Base-by-base conservation (phyloP, 2,329 filamentous ascomycete species). In the Verticillium isaacii region DNA sequence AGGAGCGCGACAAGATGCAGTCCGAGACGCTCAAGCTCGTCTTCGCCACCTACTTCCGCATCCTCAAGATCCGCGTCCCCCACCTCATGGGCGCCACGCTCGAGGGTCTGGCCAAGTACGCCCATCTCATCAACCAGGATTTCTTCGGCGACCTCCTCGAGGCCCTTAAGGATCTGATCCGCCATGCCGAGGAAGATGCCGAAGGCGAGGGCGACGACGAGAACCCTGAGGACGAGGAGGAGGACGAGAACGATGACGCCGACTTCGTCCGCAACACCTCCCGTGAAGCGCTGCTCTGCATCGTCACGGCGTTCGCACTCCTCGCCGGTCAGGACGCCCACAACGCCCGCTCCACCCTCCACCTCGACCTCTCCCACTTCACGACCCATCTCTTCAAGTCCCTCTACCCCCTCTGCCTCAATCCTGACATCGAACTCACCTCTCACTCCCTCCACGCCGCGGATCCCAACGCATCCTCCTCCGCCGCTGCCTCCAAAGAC, bases 141-240 rank as follows among this genome's bases (percentile, higher is more conserved):
- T 98, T 99, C 80, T 99, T 99, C 70, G 95, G 94, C 32, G 95
- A 99, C 72, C 83, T 99, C 34, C 85, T 99, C 12, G 95, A 98
- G 76, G 94, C 93, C 0, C 82, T 99, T 45, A 96, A 96, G 74
- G 95, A 99, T 66, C 85, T 99, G 55, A 94, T 98, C 69, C 85
- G 87, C 4, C 86, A 93, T 67, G 89, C 90, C 59, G 85, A 89
- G 69, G 80, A 82, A 0, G 79, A 83, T 17, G 77, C 79, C 15
- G 76, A 77, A 2, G 72, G 68, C 3, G 72, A 72, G 0, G 80
- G 82, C 1, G 74, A 79, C 4, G 77, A 68, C 7, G 70, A 67
- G 8, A 67, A 68, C 14, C 66, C 66, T 2, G 80, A 82, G 2
- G 77, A 81, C 19, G 75, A 76, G 5, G 67, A 69, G 1, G 64